These are phyloP conservation scores for Phanerochaete sordida DNA, from an alignment of 768 basidiomycete species.

Conservation along the genomic window DNA sequence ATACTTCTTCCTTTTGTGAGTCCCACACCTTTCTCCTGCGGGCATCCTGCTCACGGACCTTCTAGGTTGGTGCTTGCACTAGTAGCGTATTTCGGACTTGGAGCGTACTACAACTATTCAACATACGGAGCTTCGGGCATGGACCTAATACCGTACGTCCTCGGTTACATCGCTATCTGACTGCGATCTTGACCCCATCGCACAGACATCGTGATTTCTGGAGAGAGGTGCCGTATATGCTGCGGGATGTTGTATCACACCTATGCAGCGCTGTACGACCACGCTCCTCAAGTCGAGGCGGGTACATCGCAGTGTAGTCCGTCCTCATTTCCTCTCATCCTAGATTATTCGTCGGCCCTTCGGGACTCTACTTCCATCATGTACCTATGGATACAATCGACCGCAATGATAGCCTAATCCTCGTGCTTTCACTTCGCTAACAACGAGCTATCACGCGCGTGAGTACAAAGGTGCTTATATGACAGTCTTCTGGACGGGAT, in stretches of 20 bases:
- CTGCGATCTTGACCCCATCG: background rate
- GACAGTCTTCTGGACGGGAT: background rate
- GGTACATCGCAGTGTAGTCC: slow-evolving; percentile 63
- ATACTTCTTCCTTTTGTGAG: slow-evolving; percentile 86
- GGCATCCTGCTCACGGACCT: background rate
- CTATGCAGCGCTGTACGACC: slow-evolving; percentile 71
- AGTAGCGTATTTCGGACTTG: slow-evolving; percentile 67
- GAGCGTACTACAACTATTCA: slow-evolving; percentile 86
- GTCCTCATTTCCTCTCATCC: background rate
- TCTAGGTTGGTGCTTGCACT: slow-evolving; percentile 62
- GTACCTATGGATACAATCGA: background rate
- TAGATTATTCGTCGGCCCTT: background rate
- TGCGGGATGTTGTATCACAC: slow-evolving; percentile 73
- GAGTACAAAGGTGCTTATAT: background rate
- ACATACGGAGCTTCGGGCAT: slow-evolving; percentile 81
- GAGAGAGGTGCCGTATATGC: slow-evolving; percentile 85
- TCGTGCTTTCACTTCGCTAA: background rate
- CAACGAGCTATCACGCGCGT: background rate
- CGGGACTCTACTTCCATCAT: background rate
- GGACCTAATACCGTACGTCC: slow-evolving; percentile 79
- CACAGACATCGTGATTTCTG: slow-evolving; percentile 84
- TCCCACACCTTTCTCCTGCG: slow-evolving; percentile 27
- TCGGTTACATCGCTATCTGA: slow-evolving; percentile 8
- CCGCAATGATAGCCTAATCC: background rate
- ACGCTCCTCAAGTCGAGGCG: slow-evolving; percentile 60